Percentiles rank a stretch among this genome's conserved stretches.
Evolutionary conservation across 805 yeast species (phyloP).

Genomic region (Ogataea ramenticola): DNA sequence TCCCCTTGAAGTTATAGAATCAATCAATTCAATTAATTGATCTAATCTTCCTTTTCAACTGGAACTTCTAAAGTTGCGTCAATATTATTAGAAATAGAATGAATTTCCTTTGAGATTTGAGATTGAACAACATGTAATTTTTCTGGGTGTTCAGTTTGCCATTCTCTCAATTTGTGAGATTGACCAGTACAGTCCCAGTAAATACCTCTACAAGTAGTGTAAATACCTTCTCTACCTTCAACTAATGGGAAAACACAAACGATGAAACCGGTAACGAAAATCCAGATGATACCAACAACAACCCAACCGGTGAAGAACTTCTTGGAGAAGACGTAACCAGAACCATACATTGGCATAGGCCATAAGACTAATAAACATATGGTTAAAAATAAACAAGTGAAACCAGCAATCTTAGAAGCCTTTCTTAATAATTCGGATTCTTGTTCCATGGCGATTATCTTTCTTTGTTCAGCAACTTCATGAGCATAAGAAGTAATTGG

Average conservation of each 20-base stretch:
- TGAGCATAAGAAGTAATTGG: constrained; percentile 26
- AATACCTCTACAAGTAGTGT: constrained; percentile 62
- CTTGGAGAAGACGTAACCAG: constrained; percentile 66
- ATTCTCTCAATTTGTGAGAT: constrained; percentile 57
- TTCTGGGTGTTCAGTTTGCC: constrained; percentile 74
- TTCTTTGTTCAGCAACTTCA: constrained; percentile 15
- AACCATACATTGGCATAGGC: constrained; percentile 96
- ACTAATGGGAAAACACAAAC: constrained; percentile 65
- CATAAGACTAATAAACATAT: constrained; percentile 62
- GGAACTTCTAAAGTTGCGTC: constrained; percentile 9
- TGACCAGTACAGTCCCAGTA: constrained; percentile 86
- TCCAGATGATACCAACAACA: constrained; percentile 74
- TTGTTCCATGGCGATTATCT: constrained; percentile 23
- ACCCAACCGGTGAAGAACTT: constrained; percentile 87
- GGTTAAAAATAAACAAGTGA: constrained; percentile 54
- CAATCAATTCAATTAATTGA: not conserved
- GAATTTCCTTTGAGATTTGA: constrained; percentile 43
- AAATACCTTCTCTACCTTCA: constrained; percentile 67
- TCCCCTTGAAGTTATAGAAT: no score
- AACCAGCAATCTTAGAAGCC: constrained; percentile 56
- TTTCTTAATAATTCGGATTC: constrained; percentile 46
- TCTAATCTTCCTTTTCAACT: not conserved
- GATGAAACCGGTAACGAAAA: constrained; percentile 55
- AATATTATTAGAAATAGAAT: constrained; percentile 19
- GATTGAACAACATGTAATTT: constrained; percentile 65